Conservation (phyloP, 2,329 filamentous ascomycete species). For the Lecanicillium sp. region DNA sequence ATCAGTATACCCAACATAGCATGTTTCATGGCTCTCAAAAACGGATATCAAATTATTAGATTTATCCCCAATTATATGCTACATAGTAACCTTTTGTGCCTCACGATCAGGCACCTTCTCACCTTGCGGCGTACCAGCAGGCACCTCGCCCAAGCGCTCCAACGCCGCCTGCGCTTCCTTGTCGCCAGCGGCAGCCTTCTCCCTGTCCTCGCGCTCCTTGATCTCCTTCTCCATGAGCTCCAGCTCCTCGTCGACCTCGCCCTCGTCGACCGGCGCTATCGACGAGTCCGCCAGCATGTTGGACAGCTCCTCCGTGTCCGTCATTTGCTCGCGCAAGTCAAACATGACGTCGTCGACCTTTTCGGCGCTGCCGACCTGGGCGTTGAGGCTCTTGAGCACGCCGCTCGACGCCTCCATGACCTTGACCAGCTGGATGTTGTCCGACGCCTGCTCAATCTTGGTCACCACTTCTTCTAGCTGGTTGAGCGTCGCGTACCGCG, state of each 20-base stretch:
- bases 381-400: constrained; percentile 66
- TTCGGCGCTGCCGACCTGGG: constrained; percentile 68
- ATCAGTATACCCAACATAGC: too few relatives aligned
- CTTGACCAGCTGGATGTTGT: constrained; percentile 75
- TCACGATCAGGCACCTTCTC: constrained; percentile 13
- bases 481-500: constrained; percentile 63
- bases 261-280: constrained; percentile 58
- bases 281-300: constrained; percentile 62
- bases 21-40: too few relatives aligned
- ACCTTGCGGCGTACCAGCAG: constrained; percentile 25
- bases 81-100: not conserved
- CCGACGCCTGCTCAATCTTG: constrained; percentile 79
- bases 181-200: constrained; percentile 25
- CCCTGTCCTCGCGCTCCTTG: constrained; percentile 39
- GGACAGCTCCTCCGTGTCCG: constrained; percentile 72
- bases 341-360: constrained; percentile 71
- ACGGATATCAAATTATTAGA: too few relatives aligned
- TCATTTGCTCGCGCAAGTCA: constrained; percentile 70
- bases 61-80: too few relatives aligned
- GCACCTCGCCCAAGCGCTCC: constrained; percentile 38
- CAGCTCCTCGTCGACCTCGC: constrained; percentile 81
- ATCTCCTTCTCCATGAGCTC: constrained; percentile 62
- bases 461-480: constrained; percentile 78
- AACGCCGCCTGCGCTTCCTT: constrained; percentile 45
- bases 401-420: constrained; percentile 73